Conservation (phyloP, 192 early-diverging fungal species). For the Podila minutissima region DNA sequence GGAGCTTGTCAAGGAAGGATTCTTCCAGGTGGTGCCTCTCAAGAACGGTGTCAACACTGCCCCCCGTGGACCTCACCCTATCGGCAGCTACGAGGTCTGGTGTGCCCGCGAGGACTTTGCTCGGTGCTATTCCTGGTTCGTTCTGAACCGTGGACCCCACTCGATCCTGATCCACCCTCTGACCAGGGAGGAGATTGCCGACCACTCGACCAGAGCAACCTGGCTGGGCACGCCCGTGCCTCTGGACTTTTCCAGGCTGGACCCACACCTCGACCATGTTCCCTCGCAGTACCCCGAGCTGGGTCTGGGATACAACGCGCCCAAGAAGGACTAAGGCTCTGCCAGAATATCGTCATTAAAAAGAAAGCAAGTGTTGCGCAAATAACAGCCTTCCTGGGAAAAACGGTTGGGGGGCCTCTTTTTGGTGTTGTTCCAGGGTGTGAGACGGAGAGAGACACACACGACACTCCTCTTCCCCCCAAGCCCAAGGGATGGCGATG, state of each 20-base stretch:
- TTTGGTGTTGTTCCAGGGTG: too few relatives aligned
- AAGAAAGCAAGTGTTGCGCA: constrained; percentile 1
- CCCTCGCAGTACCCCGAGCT: constrained; percentile 73
- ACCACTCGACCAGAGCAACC: constrained; percentile 66
- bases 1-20: constrained; percentile 52
- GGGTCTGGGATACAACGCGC: constrained; percentile 66
- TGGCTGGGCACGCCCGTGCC: constrained; percentile 69
- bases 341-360: neutral
- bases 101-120: constrained; percentile 69
- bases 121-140: constrained; percentile 62
- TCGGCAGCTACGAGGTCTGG: constrained; percentile 74
- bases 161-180: constrained; percentile 72
- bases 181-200: constrained; percentile 57
- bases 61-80: constrained; percentile 69
- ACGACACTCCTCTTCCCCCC: too few relatives aligned
- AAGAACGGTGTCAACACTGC: constrained; percentile 50
- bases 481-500: too few relatives aligned
- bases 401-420: too few relatives aligned
- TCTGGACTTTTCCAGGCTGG: constrained; percentile 53
- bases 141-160: constrained; percentile 56
- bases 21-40: constrained; percentile 64
- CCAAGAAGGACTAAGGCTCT: neutral
- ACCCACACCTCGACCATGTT: constrained; percentile 32
- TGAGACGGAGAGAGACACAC: too few relatives aligned
- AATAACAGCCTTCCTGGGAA: too few relatives aligned